Conservation (phyloP, 225 moss, liverwort and hornwort genomes). For the Polytrichum formosum region DNA sequence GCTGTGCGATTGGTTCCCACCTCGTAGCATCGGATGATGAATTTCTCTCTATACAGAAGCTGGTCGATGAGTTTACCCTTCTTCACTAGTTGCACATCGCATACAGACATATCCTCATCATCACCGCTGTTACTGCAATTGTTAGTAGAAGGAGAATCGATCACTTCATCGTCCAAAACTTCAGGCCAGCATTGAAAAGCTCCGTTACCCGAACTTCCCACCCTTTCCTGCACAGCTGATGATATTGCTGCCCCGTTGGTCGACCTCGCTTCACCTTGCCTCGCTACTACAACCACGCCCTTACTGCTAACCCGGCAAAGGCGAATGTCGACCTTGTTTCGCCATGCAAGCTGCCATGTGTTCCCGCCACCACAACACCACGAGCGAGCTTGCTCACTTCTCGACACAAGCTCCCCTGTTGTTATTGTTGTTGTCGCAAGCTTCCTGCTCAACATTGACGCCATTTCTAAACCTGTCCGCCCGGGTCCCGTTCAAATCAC, state of each 20-base stretch:
- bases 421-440: too few relatives aligned
- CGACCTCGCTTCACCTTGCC: neutral
- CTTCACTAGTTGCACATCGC: constrained; percentile 1
- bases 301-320: too few relatives aligned
- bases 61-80: constrained; percentile 24
- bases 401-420: too few relatives aligned
- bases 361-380: too few relatives aligned
- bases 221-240: neutral
- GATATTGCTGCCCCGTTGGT: neutral
- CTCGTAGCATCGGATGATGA: constrained; percentile 50
- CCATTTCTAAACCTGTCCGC: too few relatives aligned
- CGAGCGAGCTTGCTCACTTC: too few relatives aligned
- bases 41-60: constrained; percentile 41
- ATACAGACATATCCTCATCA: neutral
- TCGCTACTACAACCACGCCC: neutral
- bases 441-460: too few relatives aligned
- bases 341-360: too few relatives aligned
- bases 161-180: neutral
- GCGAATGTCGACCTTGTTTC: too few relatives aligned
- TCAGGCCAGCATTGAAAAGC: neutral
- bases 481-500: too few relatives aligned
- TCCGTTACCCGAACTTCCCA: neutral
- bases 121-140: too few relatives aligned
- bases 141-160: too few relatives aligned
- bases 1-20: constrained; percentile 48